These are phyloP conservation scores for Verbascum thapsus DNA, from an alignment of 257 asterid genomes.

Conservation along the genomic window DNA sequence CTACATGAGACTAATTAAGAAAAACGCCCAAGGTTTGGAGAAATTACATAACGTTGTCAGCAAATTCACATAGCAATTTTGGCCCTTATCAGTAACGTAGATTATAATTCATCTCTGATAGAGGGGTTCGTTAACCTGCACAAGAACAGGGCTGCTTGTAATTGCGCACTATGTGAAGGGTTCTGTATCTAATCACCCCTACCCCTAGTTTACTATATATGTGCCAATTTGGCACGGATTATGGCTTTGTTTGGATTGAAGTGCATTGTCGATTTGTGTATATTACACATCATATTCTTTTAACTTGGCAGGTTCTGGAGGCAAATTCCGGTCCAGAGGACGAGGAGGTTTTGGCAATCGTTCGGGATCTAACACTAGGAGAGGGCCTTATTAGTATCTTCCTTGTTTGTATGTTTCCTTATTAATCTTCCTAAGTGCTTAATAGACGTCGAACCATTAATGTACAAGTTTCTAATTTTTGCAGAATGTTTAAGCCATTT, in stretches of 20 bases:
- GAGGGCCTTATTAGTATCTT: conserved; percentile 55
- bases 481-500: neutral
- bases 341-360: conserved; percentile 77
- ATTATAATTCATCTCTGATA: too few relatives aligned
- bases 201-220: too few relatives aligned
- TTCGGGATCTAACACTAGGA: conserved; percentile 65
- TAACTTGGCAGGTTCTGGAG: conserved; percentile 51
- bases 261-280: neutral
- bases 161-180: too few relatives aligned
- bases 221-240: neutral
- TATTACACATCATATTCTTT: neutral
- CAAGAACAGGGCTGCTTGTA: too few relatives aligned
- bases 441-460: neutral
- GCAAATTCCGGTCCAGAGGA: conserved; percentile 77
- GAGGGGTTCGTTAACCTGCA: too few relatives aligned
- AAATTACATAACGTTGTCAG: too few relatives aligned
- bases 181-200: too few relatives aligned
- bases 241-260: neutral
- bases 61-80: too few relatives aligned
- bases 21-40: too few relatives aligned
- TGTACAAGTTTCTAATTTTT: neutral
- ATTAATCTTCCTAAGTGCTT: neutral
- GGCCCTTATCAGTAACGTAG: too few relatives aligned
- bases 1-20: too few relatives aligned
- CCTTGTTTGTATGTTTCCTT: neutral